Conservation (phyloP, 257 asterid species). For the Solanum chiquidenum region DNA sequence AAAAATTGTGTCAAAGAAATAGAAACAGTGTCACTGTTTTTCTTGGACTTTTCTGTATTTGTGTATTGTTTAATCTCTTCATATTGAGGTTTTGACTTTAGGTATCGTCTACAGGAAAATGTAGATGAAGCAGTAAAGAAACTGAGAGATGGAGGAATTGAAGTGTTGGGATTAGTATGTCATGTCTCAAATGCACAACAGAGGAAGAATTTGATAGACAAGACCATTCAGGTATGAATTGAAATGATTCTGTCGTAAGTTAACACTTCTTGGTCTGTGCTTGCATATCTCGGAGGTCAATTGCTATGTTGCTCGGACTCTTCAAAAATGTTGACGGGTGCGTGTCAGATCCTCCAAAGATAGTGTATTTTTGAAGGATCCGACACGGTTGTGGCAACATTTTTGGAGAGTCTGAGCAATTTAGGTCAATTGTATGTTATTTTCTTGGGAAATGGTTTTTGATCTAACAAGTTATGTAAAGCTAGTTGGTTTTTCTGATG, state of each 20-base stretch:
- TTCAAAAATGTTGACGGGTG: too few relatives aligned
- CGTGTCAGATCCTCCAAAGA: too few relatives aligned
- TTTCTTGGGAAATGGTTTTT: neutral
- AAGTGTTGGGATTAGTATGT: conserved; percentile 67
- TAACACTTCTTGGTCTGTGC: neutral
- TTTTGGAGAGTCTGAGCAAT: too few relatives aligned
- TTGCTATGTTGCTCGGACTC: too few relatives aligned
- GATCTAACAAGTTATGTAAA: neutral
- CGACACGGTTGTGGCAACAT: too few relatives aligned
- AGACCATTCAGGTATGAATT: conserved; percentile 52
- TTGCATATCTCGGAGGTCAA: neutral
- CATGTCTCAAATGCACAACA: conserved; percentile 81
- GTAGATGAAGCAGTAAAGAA: conserved; percentile 76
- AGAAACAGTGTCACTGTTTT: neutral
- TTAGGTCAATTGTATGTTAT: neutral
- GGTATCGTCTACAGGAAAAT: conserved; percentile 42
- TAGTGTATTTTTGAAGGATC: too few relatives aligned
- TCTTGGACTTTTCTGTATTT: neutral
- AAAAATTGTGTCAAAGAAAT: neutral
- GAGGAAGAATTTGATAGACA: conserved; percentile 60
- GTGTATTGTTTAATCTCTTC: neutral
- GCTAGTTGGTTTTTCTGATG: neutral
- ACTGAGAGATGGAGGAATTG: conserved; percentile 55
- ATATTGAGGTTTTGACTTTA: neutral
- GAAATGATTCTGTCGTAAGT: neutral